phyloP scores from a whole-genome alignment of 768 basidiomycete species.

The Mycena polygramma region DNA sequence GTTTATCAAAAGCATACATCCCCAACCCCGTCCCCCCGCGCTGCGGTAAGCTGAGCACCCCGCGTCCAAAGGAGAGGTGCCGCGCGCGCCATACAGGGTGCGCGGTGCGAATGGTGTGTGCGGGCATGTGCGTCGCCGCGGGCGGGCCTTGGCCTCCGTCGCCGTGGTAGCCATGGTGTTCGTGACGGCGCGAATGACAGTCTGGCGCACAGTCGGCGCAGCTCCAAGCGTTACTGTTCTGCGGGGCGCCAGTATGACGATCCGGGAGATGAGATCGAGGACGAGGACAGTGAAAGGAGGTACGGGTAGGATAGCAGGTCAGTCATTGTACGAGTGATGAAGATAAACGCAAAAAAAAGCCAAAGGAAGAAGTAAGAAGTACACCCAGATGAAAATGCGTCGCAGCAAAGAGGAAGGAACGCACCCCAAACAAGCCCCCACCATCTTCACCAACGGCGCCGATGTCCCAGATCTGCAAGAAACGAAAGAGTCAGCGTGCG shows the following conservation, averaged over 20 bases:
- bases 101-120: conserved; percentile 71
- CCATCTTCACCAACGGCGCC: not conserved
- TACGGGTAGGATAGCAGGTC: not conserved
- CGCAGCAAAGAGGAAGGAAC: not conserved
- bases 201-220: conserved; percentile 23
- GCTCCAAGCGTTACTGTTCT: conserved; percentile 6
- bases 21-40: conserved; percentile 86
- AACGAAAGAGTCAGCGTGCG: not conserved
- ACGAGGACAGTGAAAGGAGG: not conserved
- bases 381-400: not conserved
- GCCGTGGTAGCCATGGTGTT: not conserved
- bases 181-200: not conserved
- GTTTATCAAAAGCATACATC: conserved; percentile 73
- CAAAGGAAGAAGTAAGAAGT: too few species aligned
- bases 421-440: conserved; percentile 10
- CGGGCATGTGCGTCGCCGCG: conserved; percentile 50
- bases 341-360: too few species aligned
- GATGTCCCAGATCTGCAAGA: conserved; percentile 28
- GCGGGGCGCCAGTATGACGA: not conserved
- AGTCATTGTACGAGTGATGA: too few species aligned
- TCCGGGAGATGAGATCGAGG: not conserved
- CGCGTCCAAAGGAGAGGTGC: conserved; percentile 91
- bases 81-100: conserved; percentile 97
- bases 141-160: conserved; percentile 1
- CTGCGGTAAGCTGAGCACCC: conserved; percentile 90